phyloP scores from a whole-genome alignment of 176 grass and related monocot species.

The Triticum urartu region DNA sequence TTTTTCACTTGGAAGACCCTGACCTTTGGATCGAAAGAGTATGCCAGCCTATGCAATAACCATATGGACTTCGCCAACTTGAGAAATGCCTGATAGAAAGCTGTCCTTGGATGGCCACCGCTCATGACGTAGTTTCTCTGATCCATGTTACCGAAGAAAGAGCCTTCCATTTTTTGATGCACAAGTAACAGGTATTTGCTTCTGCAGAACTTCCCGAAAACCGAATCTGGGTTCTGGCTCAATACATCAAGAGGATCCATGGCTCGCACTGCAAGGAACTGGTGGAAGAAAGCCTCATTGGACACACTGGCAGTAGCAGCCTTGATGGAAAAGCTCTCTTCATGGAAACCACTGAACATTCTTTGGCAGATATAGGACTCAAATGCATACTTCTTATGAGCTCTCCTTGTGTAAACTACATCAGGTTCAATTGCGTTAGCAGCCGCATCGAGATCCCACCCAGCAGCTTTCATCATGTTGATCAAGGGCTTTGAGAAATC shows the following conservation, averaged over 20 bases:
- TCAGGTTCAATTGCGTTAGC: constrained; percentile 73
- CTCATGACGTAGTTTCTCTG: constrained; percentile 89
- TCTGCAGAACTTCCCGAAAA: constrained; percentile 89
- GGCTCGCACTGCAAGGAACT: constrained; percentile 71
- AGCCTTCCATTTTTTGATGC: constrained; percentile 92
- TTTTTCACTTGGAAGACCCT: constrained; percentile 74
- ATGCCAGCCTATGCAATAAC: constrained; percentile 74
- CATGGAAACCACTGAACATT: constrained; percentile 91
- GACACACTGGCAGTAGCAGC: constrained; percentile 44
- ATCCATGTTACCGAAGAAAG: constrained; percentile 86
- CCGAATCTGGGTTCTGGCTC: constrained; percentile 79
- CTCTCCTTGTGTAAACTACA: constrained; percentile 66
- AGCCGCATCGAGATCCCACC: constrained; percentile 95
- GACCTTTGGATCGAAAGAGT: constrained; percentile 70
- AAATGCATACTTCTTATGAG: constrained; percentile 93
- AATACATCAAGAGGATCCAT: constrained; percentile 98
- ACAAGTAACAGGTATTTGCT: constrained; percentile 75
- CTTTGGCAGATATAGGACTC: constrained; percentile 89
- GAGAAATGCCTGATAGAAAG: constrained; percentile 94
- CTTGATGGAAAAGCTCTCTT: constrained; percentile 79
- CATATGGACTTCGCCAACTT: constrained; percentile 86
- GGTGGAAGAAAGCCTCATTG: constrained; percentile 80
- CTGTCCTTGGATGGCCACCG: constrained; percentile 85
- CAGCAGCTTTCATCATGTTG: constrained; percentile 98
- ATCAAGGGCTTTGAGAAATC: constrained; percentile 93